Evolutionary conservation across 2,329 filamentous ascomycete species (phyloP), one percentile per base, ranked within the genome.

Genomic region (Colletotrichum euphorbiae): DNA sequence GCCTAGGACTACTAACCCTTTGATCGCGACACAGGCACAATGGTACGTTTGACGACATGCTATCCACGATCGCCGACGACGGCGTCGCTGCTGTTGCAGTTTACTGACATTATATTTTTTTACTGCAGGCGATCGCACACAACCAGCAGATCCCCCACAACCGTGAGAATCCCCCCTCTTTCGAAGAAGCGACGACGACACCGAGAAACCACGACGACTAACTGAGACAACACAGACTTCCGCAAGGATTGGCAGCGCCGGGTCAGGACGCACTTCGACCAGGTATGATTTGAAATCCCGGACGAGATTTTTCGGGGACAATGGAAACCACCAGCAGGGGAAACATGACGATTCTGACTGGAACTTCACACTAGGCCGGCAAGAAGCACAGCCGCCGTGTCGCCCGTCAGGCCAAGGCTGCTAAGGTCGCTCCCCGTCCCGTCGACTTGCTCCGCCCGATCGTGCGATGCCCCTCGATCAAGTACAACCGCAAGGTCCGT

Each of bases 231-330:
- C 5, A 72, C 80, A 96, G 93, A 98, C 84, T 97, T 97, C 93
- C 94, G 93, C 87, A 98, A 97, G 93, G 94, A 99, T 90, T 99
- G 96, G 96, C 94, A 98, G 87, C 93, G 94, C 87, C 93, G 94
- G 87, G 96, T 99, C 82, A 93, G 94, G 87, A 93, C 93, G 85
- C 96, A 99, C 90, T 99, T 99, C 88, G 94, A 99, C 89, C 96
- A 98, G 94, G 95, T 97, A 95, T 86, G 81, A 74, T 13, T 46
- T 28, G 52, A 48, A 28, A 28, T 7, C n/a, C 48, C 54, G 15
- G 46, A 12, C 17, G 13, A 43, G 38, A 59, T 40, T 4, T 13
- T n/a, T 24, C 4, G 71, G 75, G 71, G 75, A 19, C 15, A 12
- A 38, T 3, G 69, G 56, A 73, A 70, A 69, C 42, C 28, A 28